phyloP scores from a whole-genome alignment of 176 grass and related monocot genomes.

The Chloris gayana region DNA sequence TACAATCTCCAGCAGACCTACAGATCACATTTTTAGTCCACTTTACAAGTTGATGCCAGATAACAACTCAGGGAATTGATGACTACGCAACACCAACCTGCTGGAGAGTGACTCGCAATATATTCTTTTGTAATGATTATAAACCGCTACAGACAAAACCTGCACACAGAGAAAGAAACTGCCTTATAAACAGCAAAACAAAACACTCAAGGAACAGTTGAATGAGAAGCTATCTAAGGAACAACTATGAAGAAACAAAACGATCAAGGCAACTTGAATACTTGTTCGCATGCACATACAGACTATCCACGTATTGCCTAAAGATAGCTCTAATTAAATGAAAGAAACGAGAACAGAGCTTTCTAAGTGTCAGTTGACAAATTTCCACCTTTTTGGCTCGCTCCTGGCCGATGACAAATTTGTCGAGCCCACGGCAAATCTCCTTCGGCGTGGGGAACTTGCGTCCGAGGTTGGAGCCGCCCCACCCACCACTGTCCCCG shows the following conservation, averaged over 20 bases:
- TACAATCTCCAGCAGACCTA: constrained; percentile 50
- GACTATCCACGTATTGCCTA: not conserved
- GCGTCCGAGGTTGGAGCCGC: constrained; percentile 48
- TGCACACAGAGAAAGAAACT: constrained; percentile 21
- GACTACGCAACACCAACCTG: constrained; percentile 37
- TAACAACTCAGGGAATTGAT: constrained; percentile 11
- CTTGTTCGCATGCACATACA: not conserved
- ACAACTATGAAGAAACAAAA: not conserved
- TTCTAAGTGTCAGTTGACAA: not conserved
- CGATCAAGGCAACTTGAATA: not conserved
- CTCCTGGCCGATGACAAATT: constrained; percentile 73
- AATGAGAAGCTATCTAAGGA: not conserved
- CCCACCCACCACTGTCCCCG: constrained; percentile 37
- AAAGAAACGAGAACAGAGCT: not conserved
- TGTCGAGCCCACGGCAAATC: constrained; percentile 61
- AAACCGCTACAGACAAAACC: constrained; percentile 76
- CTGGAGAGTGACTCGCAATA: constrained; percentile 47
- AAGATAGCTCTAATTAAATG: not conserved
- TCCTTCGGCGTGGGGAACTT: constrained; percentile 67
- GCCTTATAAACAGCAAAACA: not conserved
- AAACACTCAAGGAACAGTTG: not conserved
- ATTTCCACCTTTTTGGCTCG: constrained; percentile 62
- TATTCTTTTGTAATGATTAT: constrained; percentile 77
- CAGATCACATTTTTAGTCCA: constrained; percentile 28
- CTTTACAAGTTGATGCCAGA: constrained; percentile 14